These are phyloP conservation scores for Xylariaceae sp. DNA, from an alignment of 2,329 filamentous ascomycete genomes.

Conservation along the genomic window DNA sequence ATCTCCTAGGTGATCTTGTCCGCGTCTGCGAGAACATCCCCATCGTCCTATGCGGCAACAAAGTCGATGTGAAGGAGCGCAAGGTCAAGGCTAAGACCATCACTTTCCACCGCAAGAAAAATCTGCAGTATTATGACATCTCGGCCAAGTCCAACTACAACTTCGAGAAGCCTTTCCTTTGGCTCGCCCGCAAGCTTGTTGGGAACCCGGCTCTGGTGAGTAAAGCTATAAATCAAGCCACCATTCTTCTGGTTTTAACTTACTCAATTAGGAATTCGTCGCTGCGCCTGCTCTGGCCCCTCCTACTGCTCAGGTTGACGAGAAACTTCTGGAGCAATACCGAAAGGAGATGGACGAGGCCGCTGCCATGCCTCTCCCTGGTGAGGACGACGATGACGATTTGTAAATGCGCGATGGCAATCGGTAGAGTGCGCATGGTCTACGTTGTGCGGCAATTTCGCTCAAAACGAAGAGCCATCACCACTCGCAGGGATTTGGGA, in stretches of 20 bases:
- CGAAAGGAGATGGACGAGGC: constrained; percentile 87
- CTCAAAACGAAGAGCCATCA: constrained; percentile 15
- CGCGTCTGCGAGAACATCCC: constrained; percentile 99
- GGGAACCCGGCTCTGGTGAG: constrained; percentile 86
- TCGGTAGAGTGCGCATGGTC: constrained; percentile 21
- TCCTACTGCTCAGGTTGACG: constrained; percentile 88
- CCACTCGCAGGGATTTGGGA: constrained; percentile 21
- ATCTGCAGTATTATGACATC: constrained; percentile 99
- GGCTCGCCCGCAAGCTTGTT: constrained; percentile 97
- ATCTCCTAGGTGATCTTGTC: constrained; percentile 83
- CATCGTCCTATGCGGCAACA: constrained; percentile 98
- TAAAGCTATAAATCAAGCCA: constrained; percentile 4
- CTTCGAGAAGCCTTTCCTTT: constrained; percentile 99
- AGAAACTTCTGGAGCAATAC: constrained; percentile 80
- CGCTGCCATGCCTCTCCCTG: constrained; percentile 83
- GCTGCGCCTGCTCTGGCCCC: constrained; percentile 93
- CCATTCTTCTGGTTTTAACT: constrained; percentile 36
- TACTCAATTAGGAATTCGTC: constrained; percentile 79
- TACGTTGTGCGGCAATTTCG: constrained; percentile 18
- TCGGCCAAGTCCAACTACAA: constrained; percentile 99
- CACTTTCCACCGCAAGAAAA: constrained; percentile 99
- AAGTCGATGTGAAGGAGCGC: constrained; percentile 99
- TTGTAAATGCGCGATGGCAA: constrained; percentile 51
- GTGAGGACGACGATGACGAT: constrained; percentile 84
- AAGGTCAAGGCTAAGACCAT: constrained; percentile 99